Evolutionary conservation across 129 eudicot genomes (phyloP).

Genomic region (Calendula officinalis): DNA sequence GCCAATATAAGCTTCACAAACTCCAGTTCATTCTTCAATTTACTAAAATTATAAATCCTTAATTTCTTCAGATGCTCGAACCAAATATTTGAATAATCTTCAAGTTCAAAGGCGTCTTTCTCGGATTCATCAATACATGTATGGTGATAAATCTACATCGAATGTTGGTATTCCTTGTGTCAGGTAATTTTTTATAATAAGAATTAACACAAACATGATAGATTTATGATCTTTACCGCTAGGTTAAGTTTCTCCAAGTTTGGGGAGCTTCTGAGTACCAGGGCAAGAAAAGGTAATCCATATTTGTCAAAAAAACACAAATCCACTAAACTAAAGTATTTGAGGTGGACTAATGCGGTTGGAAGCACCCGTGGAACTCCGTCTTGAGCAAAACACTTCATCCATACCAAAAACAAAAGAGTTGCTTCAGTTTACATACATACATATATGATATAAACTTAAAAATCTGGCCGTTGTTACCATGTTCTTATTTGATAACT

Average conservation of each 20-base stretch:
- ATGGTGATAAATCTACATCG: not conserved
- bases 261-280: not conserved
- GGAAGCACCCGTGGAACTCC: not conserved
- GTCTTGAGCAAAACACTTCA: not conserved
- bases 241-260: not conserved
- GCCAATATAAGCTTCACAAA: constrained; percentile 12
- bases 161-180: not conserved
- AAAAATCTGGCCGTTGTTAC: too few relatives aligned
- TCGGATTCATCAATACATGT: not conserved
- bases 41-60: not conserved
- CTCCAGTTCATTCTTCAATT: not conserved
- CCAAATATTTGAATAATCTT: constrained; percentile 7
- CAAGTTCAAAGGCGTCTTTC: not conserved
- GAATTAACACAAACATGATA: not conserved
- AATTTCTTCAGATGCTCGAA: constrained; percentile 3
- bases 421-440: not conserved
- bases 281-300: not conserved
- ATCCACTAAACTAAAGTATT: not conserved
- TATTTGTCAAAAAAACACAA: not conserved
- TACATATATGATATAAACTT: too few relatives aligned
- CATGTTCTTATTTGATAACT: too few relatives aligned
- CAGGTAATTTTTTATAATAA: not conserved
- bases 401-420: not conserved
- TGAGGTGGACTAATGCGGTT: not conserved
- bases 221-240: not conserved